These are phyloP conservation scores for Beauveria sp. DNA, from an alignment of 2,329 filamentous ascomycete species.

Conservation along the genomic window DNA sequence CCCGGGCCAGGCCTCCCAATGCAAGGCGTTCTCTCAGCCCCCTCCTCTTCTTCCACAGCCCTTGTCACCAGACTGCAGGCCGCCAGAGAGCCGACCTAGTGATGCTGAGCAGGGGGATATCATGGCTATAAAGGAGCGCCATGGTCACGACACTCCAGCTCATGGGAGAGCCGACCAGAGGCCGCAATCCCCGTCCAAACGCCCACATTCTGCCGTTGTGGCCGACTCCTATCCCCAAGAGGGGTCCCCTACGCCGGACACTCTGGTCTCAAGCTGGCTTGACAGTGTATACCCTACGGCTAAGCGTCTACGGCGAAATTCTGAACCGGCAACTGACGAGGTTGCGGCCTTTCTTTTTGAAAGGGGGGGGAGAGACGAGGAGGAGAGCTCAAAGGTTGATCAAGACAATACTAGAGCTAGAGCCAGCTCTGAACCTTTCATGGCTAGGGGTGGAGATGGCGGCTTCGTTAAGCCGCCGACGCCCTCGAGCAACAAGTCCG, in stretches of 20 bases:
- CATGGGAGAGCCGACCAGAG: too few species aligned
- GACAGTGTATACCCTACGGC: not conserved
- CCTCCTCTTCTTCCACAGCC: too few species aligned
- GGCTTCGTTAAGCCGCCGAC: too few species aligned
- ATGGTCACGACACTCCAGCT: too few species aligned
- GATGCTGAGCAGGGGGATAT: too few species aligned
- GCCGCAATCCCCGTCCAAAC: too few species aligned
- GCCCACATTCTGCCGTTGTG: not conserved
- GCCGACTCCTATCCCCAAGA: not conserved
- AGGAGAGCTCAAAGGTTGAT: not conserved
- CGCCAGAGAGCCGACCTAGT: too few species aligned
- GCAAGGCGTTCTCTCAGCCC: too few species aligned
- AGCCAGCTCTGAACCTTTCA: not conserved
- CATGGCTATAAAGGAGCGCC: too few species aligned
- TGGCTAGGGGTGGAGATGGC: not conserved
- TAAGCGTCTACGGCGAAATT: not conserved
- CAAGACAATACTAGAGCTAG: not conserved
- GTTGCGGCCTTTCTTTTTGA: not conserved
- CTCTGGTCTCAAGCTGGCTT: not conserved
- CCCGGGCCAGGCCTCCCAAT: too few species aligned
- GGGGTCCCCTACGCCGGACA: not conserved
- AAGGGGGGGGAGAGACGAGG: not conserved
- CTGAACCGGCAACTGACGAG: not conserved
- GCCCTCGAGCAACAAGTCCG: too few species aligned
- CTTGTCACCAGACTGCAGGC: too few species aligned